Conservation (phyloP, 805 yeast species). For the Nakazawaea wyomingensis region DNA sequence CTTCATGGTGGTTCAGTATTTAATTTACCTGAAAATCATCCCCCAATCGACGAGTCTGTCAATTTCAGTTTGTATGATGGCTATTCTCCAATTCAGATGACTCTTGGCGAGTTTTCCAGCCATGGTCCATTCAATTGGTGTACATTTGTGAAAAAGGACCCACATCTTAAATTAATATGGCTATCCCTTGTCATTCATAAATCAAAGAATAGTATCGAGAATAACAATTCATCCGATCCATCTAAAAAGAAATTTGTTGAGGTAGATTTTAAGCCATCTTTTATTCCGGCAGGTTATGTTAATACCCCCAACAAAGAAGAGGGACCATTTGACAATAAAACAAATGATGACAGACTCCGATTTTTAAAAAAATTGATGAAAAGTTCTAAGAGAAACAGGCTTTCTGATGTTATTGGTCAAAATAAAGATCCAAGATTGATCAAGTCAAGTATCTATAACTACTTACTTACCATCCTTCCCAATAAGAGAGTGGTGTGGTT, state of each 20-base stretch:
- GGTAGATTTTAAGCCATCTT: not conserved
- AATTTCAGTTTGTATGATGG: slow-evolving; percentile 36
- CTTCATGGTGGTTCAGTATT: no score
- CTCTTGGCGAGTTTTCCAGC: slow-evolving; percentile 35
- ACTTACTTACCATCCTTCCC: slow-evolving; percentile 29
- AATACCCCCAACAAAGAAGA: not conserved
- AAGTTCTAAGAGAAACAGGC: not conserved
- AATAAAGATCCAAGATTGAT: not conserved
- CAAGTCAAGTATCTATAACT: not conserved
- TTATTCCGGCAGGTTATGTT: not conserved
- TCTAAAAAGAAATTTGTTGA: no score
- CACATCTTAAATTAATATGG: slow-evolving; percentile 31
- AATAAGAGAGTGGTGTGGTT: slow-evolving; percentile 38
- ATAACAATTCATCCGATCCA: no score
- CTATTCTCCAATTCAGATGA: slow-evolving; percentile 35
- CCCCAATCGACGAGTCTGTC: slow-evolving; percentile 24
- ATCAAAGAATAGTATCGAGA: no score
- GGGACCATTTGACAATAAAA: not conserved
- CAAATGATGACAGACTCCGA: not conserved
- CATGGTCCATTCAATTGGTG: slow-evolving; percentile 51
- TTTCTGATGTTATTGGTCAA: not conserved
- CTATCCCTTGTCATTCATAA: not conserved
- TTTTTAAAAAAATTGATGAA: not conserved
- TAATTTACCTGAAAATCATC: not conserved
- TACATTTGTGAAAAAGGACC: slow-evolving; percentile 43